Conservation (phyloP, 1,139 yeast species). For the Suhomyces bribrorum region DNA sequence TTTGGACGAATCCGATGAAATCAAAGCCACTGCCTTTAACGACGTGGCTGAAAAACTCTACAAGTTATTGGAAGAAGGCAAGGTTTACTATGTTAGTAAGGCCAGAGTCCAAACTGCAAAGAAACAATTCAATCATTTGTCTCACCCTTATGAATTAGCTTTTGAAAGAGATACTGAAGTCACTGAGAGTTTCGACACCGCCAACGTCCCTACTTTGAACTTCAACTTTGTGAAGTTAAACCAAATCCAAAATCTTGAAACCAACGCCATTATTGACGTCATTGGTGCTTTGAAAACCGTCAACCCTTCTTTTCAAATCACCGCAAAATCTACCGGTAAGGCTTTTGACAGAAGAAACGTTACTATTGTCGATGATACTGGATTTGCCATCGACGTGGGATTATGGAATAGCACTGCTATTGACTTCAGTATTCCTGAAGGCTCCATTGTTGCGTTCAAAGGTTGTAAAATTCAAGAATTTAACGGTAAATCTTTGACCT, state of each 20-base stretch:
- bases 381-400: slow-evolving; percentile 74
- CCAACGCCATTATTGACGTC: slow-evolving; percentile 77
- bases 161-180: slow-evolving; percentile 80
- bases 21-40: slow-evolving; percentile 92
- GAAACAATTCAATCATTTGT: slow-evolving; percentile 79
- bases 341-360: slow-evolving; percentile 91
- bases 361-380: slow-evolving; percentile 81
- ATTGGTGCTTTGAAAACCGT: slow-evolving; percentile 83
- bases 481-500: slow-evolving; percentile 81
- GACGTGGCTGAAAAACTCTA: slow-evolving; percentile 79
- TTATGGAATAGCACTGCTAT: slow-evolving; percentile 89
- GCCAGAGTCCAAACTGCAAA: slow-evolving; percentile 83
- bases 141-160: slow-evolving; percentile 85
- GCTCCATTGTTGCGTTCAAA: slow-evolving; percentile 88
- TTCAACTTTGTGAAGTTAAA: slow-evolving; percentile 75
- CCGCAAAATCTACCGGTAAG: slow-evolving; percentile 91
- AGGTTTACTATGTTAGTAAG: slow-evolving; percentile 80
- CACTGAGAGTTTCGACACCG: slow-evolving; percentile 65
- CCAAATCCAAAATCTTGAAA: slow-evolving; percentile 65
- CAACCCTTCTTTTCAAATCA: slow-evolving; percentile 71
- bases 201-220: slow-evolving; percentile 74
- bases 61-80: slow-evolving; percentile 80
- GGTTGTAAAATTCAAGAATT: slow-evolving; percentile 90
- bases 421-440: slow-evolving; percentile 71
- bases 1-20: slow-evolving; percentile 93